phyloP scores from a whole-genome alignment of 441 rosid genomes.

The Pelargonium cotyledonis region DNA sequence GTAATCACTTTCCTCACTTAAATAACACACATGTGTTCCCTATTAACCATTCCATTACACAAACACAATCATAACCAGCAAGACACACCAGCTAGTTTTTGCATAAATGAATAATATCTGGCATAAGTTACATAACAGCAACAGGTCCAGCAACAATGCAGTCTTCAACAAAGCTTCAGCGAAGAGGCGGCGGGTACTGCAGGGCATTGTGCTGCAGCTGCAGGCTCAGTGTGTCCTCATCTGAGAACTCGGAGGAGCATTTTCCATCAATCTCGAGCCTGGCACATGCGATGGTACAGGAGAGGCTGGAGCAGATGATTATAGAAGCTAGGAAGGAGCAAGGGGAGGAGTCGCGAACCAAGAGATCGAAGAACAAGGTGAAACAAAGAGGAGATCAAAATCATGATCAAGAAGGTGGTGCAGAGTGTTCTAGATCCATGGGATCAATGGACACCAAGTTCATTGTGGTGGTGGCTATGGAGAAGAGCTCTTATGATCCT shows the following conservation, averaged over 20 bases:
- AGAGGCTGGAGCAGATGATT: slow-evolving; percentile 80
- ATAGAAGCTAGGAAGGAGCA: slow-evolving; percentile 51
- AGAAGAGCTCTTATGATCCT: slow-evolving; percentile 52
- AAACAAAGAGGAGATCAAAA: not conserved
- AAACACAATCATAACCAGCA: slow-evolving; percentile 38
- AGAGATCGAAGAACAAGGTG: not conserved
- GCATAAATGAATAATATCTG: slow-evolving; percentile 33
- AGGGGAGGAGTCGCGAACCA: slow-evolving; percentile 25
- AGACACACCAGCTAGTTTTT: slow-evolving; percentile 37
- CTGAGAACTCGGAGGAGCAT: slow-evolving; percentile 45
- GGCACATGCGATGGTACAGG: slow-evolving; percentile 86
- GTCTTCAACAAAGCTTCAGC: slow-evolving; percentile 39
- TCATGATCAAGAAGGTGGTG: too few species aligned
- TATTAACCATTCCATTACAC: slow-evolving; percentile 32
- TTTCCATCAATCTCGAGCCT: slow-evolving; percentile 62
- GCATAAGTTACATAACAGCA: not conserved
- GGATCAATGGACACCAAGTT: slow-evolving; percentile 46
- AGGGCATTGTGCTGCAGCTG: slow-evolving; percentile 59
- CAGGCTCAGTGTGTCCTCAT: slow-evolving; percentile 62
- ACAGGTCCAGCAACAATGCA: too few species aligned
- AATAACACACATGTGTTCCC: slow-evolving; percentile 36
- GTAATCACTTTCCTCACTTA: slow-evolving; percentile 33
- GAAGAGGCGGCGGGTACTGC: slow-evolving; percentile 52
- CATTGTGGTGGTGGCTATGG: slow-evolving; percentile 77
- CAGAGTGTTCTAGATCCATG: too few species aligned